A percentile compares a stretch with the other conserved stretches of the same genome.
Conservation (phyloP, 116 monocot species). For the Phalaenopsis hybrid region DNA sequence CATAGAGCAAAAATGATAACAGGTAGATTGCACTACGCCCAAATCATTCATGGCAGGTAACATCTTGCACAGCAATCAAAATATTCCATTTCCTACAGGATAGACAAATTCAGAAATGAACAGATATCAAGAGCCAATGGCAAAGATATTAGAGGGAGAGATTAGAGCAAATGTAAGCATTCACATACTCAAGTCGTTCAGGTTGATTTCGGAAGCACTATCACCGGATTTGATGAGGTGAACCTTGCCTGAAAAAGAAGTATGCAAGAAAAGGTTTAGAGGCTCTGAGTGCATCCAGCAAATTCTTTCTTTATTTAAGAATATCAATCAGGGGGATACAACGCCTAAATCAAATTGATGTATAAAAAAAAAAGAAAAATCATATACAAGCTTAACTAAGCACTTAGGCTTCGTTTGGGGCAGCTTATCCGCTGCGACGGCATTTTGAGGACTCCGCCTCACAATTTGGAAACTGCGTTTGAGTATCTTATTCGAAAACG, state of each 20-base stretch:
- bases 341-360: no score
- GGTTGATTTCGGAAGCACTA: constrained; percentile 35
- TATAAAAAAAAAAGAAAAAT: no score
- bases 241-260: constrained; percentile 48
- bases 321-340: no score
- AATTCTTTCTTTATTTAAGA: no score
- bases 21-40: not conserved
- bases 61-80: constrained; percentile 1
- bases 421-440: no score
- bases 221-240: constrained; percentile 65
- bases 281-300: no score
- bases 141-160: not conserved
- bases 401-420: no score
- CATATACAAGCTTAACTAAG: no score
- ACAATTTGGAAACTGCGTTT: no score
- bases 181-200: constrained; percentile 50
- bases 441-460: no score
- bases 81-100: constrained; percentile 2
- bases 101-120: not conserved
- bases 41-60: not conserved
- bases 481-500: no score
- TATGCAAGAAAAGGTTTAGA: no score
- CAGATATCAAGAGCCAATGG: not conserved
- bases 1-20: not conserved
- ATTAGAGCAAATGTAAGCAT: not conserved